Conservation (phyloP, 352 stramenopile species). For the Phytopythium cucurbitacearum region DNA sequence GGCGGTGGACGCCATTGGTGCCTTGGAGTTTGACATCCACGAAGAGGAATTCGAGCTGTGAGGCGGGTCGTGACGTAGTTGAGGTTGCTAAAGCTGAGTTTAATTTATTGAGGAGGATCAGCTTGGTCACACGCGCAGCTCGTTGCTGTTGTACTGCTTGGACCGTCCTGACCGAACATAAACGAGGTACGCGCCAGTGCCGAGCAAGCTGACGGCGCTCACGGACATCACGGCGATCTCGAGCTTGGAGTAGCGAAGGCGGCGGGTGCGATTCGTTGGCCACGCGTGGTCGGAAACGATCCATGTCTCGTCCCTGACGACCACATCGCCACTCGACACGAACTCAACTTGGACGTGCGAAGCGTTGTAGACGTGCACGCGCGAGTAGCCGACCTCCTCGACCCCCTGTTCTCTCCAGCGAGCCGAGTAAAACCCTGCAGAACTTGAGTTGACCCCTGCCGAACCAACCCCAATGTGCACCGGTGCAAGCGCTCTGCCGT, state of each 20-base stretch:
- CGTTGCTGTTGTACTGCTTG: not conserved
- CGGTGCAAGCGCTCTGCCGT: conserved; percentile 34
- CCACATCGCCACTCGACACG: conserved; percentile 23
- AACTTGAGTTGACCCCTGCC: conserved; percentile 31
- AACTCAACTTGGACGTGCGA: conserved; percentile 55
- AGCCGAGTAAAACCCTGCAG: conserved; percentile 30
- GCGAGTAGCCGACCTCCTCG: conserved; percentile 44
- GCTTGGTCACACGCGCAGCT: no score
- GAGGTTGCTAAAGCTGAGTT: no score
- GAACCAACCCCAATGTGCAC: conserved; percentile 57
- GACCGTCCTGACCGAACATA: not conserved
- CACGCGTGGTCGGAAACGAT: conserved; percentile 49
- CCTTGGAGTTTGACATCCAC: conserved; percentile 19
- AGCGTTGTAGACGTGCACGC: conserved; percentile 54
- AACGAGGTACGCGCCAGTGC: not conserved
- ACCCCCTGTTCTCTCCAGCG: conserved; percentile 28
- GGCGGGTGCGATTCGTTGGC: conserved; percentile 28
- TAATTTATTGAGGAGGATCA: no score
- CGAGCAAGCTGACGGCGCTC: not conserved
- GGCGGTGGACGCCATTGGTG: conserved; percentile 12
- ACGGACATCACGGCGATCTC: not conserved
- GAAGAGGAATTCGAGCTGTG: conserved; percentile 27
- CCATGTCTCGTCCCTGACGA: conserved; percentile 34
- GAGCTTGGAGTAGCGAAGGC: conserved; percentile 5
- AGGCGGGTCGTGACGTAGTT: no score